Conservation (phyloP, 495 filamentous ascomycete species). For the Xylaria longipes region DNA sequence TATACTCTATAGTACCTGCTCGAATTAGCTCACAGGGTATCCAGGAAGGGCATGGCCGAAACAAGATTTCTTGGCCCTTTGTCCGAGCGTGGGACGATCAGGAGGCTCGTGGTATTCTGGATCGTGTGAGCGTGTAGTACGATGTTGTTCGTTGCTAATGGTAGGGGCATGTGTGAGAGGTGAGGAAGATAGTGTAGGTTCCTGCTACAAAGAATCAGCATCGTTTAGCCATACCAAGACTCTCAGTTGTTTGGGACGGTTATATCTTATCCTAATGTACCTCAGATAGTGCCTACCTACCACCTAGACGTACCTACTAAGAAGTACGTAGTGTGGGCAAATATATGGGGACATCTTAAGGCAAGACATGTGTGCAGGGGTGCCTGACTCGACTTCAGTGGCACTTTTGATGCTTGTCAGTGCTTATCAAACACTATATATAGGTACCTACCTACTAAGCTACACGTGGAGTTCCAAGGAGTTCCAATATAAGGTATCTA, state of each 20-base stretch:
- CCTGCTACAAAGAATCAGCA: neutral
- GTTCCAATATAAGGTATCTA: too few relatives aligned
- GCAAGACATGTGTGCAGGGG: neutral
- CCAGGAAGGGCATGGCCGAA: slow-evolving; percentile 22
- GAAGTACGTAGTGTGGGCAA: neutral
- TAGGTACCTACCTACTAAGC: neutral
- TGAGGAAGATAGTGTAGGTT: neutral
- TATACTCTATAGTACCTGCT: neutral
- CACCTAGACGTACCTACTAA: neutral
- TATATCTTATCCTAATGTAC: neutral
- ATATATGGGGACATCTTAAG: neutral
- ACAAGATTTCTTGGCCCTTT: slow-evolving; percentile 7
- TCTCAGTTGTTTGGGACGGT: neutral
- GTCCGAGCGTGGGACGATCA: slow-evolving; percentile 23
- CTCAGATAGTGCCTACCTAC: too few relatives aligned
- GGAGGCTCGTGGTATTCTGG: slow-evolving; percentile 1
- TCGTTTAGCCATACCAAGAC: neutral
- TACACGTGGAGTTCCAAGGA: neutral
- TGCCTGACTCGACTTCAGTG: neutral
- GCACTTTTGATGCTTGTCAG: neutral
- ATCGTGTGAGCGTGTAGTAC: slow-evolving; percentile 11
- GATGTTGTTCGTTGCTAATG: neutral
- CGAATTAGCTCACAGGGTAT: neutral
- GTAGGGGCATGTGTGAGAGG: neutral
- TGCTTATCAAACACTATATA: slow-evolving; percentile 6